A percentile compares a stretch with the other conserved stretches of the same genome.
Conservation (phyloP, 1,139 yeast species). For the Protomyces arabidopsidicola region DNA sequence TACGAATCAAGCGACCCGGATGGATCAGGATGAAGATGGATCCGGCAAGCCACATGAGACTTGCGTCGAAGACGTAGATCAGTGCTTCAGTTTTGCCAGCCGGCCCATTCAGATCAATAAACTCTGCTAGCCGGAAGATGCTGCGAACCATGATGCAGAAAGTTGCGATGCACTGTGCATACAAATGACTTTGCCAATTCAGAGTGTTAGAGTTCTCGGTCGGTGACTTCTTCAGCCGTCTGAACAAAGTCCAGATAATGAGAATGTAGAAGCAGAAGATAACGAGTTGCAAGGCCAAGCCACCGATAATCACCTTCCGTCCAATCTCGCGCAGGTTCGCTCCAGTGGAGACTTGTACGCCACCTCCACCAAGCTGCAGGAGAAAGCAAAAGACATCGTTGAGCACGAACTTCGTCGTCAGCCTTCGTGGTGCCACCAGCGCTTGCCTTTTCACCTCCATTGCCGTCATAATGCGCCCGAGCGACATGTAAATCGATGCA, state of each 20-base stretch:
- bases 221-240: not conserved
- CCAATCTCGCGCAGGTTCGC: slow-evolving; percentile 2
- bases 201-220: not conserved
- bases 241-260: not conserved
- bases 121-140: slow-evolving; percentile 1
- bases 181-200: not conserved
- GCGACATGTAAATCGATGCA: not conserved
- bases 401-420: not conserved
- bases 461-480: slow-evolving; percentile 2
- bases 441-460: not conserved
- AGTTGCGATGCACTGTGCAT: not conserved
- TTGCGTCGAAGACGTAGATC: not conserved
- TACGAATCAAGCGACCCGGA: not conserved
- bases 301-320: not conserved
- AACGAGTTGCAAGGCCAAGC: slow-evolving; percentile 2
- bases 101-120: not conserved
- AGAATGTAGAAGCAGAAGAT: slow-evolving; percentile 2
- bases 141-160: not conserved
- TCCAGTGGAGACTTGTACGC: not conserved
- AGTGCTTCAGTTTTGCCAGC: slow-evolving; percentile 1
- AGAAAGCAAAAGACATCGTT: slow-evolving; percentile 5
- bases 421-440: not conserved
- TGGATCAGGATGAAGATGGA: not conserved
- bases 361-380: slow-evolving; percentile 3
- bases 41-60: not conserved